Percentiles rank a stretch among this genome's conserved stretches.
Conservation (phyloP, 306 rosid genomes). For the Pyrus bretschneideri region DNA sequence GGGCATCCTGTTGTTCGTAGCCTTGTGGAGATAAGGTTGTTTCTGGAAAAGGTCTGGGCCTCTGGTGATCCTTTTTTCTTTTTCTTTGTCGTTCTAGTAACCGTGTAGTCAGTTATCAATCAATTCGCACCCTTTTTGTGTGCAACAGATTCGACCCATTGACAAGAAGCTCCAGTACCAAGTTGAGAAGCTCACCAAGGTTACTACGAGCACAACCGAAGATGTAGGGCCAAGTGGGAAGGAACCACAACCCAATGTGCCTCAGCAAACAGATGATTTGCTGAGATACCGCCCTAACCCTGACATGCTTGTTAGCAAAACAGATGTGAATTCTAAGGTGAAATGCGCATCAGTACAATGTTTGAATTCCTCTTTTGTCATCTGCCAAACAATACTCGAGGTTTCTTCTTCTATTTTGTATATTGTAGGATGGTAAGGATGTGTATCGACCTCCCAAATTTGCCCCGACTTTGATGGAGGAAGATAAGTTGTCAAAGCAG, state of each 20-base stretch:
- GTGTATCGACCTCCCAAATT: slow-evolving; percentile 51
- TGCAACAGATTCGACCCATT: slow-evolving; percentile 67
- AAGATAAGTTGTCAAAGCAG: slow-evolving; percentile 46
- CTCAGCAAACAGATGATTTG: slow-evolving; percentile 40
- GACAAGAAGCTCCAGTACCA: slow-evolving; percentile 89
- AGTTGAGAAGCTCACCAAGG: slow-evolving; percentile 69
- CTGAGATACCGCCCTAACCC: slow-evolving; percentile 83
- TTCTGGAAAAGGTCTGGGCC: slow-evolving; percentile 81
- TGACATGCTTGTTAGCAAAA: slow-evolving; percentile 54
- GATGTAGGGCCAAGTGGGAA: slow-evolving; percentile 30
- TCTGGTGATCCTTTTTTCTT: slow-evolving; percentile 2
- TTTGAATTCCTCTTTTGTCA: neutral
- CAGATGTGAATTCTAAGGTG: slow-evolving; percentile 40
- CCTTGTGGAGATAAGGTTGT: slow-evolving; percentile 74
- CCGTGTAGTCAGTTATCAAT: neutral
- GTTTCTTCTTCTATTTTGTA: slow-evolving; percentile 4
- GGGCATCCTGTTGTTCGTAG: slow-evolving; percentile 70
- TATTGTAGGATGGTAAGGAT: slow-evolving; percentile 42
- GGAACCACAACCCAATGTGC: slow-evolving; percentile 30
- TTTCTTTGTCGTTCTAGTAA: neutral
- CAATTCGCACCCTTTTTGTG: slow-evolving; percentile 12
- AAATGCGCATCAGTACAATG: neutral
- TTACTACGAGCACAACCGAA: slow-evolving; percentile 32
- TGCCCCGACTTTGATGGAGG: slow-evolving; percentile 68
- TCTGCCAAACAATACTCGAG: neutral